Percentiles rank a stretch among this genome's conserved stretches.
These are phyloP conservation scores for Metschnikowia cerradonensis DNA, from an alignment of 805 yeast genomes.

Conservation along the genomic window DNA sequence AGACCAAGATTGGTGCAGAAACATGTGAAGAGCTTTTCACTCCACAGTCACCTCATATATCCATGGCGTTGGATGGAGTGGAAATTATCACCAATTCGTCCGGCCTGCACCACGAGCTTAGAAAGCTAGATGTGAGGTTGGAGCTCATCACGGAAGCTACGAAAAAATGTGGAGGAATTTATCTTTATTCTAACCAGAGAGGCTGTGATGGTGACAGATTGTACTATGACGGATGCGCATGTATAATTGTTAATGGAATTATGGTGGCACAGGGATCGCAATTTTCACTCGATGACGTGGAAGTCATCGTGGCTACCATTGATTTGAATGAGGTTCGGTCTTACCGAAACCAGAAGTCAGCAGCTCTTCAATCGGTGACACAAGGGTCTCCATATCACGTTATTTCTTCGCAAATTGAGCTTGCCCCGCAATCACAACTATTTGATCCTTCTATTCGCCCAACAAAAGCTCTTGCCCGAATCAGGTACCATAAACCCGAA, in stretches of 20 bases:
- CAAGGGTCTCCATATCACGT: constrained; percentile 47
- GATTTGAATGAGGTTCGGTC: constrained; percentile 88
- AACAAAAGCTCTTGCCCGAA: constrained; percentile 38
- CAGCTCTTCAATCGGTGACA: constrained; percentile 65
- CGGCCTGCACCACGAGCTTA: constrained; percentile 95
- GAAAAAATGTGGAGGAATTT: constrained; percentile 93
- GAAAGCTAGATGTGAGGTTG: constrained; percentile 83
- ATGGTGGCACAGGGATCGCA: constrained; percentile 93
- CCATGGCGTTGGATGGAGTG: constrained; percentile 92
- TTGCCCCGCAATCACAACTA: constrained; percentile 55
- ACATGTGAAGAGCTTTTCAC: constrained; percentile 98
- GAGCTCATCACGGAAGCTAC: constrained; percentile 88
- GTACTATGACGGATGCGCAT: constrained; percentile 95
- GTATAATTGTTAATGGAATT: constrained; percentile 87
- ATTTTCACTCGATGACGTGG: constrained; percentile 86
- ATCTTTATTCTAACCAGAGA: constrained; percentile 87
- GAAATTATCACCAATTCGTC: constrained; percentile 94
- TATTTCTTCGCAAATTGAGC: constrained; percentile 57
- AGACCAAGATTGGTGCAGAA: constrained; percentile 92
- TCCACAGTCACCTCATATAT: constrained; percentile 91
- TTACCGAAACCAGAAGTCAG: constrained; percentile 71
- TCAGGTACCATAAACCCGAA: constrained; percentile 75
- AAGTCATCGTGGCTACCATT: constrained; percentile 91
- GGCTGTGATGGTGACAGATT: constrained; percentile 98
- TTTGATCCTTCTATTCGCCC: constrained; percentile 65